Evolutionary conservation across 2,329 filamentous ascomycete genomes (phyloP).

Genomic region (Colletotrichum sp.): DNA sequence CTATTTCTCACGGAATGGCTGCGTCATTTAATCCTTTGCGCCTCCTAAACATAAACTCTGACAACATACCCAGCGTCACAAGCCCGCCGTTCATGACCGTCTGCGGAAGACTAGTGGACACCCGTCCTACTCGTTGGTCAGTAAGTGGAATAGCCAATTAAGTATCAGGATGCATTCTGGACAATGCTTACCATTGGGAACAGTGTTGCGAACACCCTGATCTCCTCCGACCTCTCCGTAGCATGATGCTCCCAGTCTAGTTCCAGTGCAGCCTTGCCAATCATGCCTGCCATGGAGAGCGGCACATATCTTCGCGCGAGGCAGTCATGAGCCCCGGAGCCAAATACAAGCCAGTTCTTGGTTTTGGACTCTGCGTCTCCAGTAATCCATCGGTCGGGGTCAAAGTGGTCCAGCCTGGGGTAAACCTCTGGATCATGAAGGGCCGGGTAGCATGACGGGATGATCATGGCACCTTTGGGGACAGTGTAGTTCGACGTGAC

Average conservation of each 20-base stretch:
- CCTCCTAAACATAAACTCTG: not conserved
- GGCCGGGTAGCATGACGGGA: constrained; percentile 56
- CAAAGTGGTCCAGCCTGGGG: constrained; percentile 48
- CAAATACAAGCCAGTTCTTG: constrained; percentile 60
- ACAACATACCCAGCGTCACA: not conserved
- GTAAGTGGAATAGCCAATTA: not conserved
- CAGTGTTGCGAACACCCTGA: constrained; percentile 52
- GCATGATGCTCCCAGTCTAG: constrained; percentile 55
- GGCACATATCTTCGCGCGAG: constrained; percentile 54
- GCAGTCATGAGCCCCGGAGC: constrained; percentile 54
- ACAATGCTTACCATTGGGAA: constrained; percentile 48
- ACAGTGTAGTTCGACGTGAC: constrained; percentile 52
- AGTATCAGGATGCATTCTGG: not conserved
- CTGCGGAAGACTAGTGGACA: not conserved
- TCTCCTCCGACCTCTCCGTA: constrained; percentile 52
- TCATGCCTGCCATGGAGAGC: constrained; percentile 54
- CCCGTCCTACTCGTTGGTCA: not conserved
- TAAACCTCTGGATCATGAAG: constrained; percentile 54
- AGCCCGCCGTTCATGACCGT: not conserved
- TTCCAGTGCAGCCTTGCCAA: constrained; percentile 55
- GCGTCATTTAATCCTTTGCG: not conserved
- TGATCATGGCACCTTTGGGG: constrained; percentile 51
- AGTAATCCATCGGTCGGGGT: constrained; percentile 57
- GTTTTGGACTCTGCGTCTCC: constrained; percentile 54
- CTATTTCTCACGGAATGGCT: not conserved